A percentile compares a stretch with the other conserved stretches of the same genome.
Conservation (phyloP, 2,329 filamentous ascomycete genomes). For the Microsporum ferrugineum region DNA sequence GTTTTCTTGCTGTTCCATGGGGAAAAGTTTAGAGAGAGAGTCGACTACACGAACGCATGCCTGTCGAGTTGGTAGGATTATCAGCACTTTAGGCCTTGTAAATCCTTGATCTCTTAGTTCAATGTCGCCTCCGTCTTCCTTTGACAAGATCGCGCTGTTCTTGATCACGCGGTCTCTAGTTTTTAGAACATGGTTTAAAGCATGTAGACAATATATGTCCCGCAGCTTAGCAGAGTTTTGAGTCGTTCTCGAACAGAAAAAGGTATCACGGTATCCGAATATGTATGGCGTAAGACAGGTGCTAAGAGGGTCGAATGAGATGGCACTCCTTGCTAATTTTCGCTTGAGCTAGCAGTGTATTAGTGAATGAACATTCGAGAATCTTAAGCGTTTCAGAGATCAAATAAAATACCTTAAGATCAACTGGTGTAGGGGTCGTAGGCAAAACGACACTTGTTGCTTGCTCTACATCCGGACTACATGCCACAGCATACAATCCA, state of each 20-base stretch:
- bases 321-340: constrained; percentile 48
- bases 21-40: constrained; percentile 61
- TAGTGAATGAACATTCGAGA: background rate
- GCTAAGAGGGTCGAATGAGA: constrained; percentile 51
- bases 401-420: constrained; percentile 25
- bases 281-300: constrained; percentile 57
- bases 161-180: constrained; percentile 86
- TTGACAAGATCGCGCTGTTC: constrained; percentile 70
- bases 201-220: constrained; percentile 66
- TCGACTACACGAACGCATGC: constrained; percentile 70
- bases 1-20: constrained; percentile 88
- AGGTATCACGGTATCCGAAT: constrained; percentile 70
- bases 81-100: constrained; percentile 82
- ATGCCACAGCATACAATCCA: constrained; percentile 23
- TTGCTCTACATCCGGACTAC: constrained; percentile 21
- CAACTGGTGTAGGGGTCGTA: constrained; percentile 22
- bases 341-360: constrained; percentile 50
- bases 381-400: constrained; percentile 14
- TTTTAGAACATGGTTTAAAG: constrained; percentile 85
- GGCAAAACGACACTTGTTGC: background rate
- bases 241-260: constrained; percentile 61
- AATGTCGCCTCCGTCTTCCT: constrained; percentile 53
- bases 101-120: constrained; percentile 90
- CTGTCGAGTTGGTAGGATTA: constrained; percentile 79
- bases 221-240: constrained; percentile 59